Evolutionary conservation across 1,139 yeast species (phyloP), one percentile per base, ranked within the genome.

Genomic region (Yamadazyma kanchanaburiensis): DNA sequence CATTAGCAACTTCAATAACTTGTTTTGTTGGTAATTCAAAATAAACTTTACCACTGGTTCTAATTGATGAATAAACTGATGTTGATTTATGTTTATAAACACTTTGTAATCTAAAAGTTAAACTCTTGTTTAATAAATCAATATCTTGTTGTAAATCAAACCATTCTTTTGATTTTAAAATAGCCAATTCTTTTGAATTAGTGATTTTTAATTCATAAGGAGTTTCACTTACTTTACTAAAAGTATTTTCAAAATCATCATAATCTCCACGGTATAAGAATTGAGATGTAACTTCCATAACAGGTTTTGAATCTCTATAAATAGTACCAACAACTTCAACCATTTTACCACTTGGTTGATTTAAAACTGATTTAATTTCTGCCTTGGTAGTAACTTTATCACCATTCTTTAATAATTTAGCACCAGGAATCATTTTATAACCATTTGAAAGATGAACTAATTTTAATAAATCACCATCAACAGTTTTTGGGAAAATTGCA

Each of bases 231-330:
- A 77, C 77, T 64, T 85, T 85, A 64, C 86, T 84, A 80, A 91
- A 91, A 25, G 98, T 87, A 68, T 89, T 88, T 57, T 81, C 84
- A 55, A 74, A 94, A 61, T 94, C 98, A 24, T 56, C 53, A 70
- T 91, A 91, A 33, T 70, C 73, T 44, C 99, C 99, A 59, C 99
- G 79, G 80, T 91, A 91, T 65, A 94, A 84, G 80, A 91, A 91
- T 49, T 89, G 85, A 33, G 97, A 87, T 22, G 84, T 80, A 37
- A 91, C 96, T 60, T 89, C 96, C 89, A 94, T 78, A 18, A 91
- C 94, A 31, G 95, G 83, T 46, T 68, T 58, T 34, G 77, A 78
- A 15, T 76, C 86, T 61, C 95, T 81, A 53, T 73, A 73, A 43
- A 91, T 75, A 29, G 94, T 80, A 50, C 98, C 98, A 48, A 84